These are phyloP conservation scores for Geranium incanum DNA, from an alignment of 441 rosid species.

Conservation along the genomic window DNA sequence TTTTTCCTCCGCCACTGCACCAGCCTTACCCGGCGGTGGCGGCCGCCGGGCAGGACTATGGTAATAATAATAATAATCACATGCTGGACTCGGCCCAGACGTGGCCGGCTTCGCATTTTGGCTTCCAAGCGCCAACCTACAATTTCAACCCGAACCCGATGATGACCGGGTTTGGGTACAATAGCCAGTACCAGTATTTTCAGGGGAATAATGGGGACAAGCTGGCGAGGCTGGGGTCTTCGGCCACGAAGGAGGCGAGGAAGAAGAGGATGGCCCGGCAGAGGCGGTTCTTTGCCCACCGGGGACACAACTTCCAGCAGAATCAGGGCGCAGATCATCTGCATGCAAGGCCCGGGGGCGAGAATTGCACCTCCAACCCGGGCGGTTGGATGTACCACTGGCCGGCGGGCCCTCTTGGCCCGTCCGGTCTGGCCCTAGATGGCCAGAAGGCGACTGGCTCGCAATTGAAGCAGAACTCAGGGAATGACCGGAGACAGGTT, in stretches of 20 bases:
- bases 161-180: conserved; percentile 50
- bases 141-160: conserved; percentile 35
- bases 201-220: conserved; percentile 38
- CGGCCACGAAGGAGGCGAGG: conserved; percentile 82
- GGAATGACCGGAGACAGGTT: conserved; percentile 22
- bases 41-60: no score
- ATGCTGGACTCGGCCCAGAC: conserved; percentile 48
- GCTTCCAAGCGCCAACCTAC: conserved; percentile 15
- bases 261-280: conserved; percentile 97
- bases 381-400: conserved; percentile 57
- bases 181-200: conserved; percentile 38
- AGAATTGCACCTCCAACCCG: conserved; percentile 27
- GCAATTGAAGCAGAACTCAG: neutral
- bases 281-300: conserved; percentile 55
- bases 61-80: conserved; percentile 23
- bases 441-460: conserved; percentile 9
- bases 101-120: conserved; percentile 52
- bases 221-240: conserved; percentile 48
- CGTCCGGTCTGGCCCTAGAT: conserved; percentile 22
- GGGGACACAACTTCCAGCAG: conserved; percentile 29
- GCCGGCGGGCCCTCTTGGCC: conserved; percentile 31
- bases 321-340: conserved; percentile 34
- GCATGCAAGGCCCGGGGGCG: conserved; percentile 36
- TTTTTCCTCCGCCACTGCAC: no score
- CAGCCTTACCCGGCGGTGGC: conserved; percentile 35